phyloP scores from a whole-genome alignment of 345 rosid genomes.

The Gynandropsis gynandra region DNA sequence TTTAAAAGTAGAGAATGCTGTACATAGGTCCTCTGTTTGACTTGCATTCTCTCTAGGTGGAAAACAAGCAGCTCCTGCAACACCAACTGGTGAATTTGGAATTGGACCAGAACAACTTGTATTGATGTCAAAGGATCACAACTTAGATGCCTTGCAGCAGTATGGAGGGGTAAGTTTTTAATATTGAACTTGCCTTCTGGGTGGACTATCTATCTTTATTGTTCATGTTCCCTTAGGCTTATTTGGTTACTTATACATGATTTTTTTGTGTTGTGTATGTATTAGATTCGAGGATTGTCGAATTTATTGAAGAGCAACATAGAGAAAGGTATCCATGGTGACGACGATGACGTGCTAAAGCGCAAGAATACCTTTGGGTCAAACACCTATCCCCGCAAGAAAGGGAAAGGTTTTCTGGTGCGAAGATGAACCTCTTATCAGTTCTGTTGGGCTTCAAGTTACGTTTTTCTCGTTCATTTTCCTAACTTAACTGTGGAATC shows the following conservation, averaged over 20 bases:
- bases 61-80: conserved; percentile 24
- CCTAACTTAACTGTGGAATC: neutral
- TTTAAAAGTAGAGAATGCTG: neutral
- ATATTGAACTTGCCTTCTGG: conserved; percentile 1
- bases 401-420: conserved; percentile 91
- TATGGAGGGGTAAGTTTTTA: conserved; percentile 67
- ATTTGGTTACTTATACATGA: conserved; percentile 4
- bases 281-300: conserved; percentile 63
- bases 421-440: neutral
- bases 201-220: neutral
- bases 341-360: conserved; percentile 58
- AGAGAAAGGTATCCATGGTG: conserved; percentile 69
- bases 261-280: conserved; percentile 6
- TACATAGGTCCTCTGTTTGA: neutral
- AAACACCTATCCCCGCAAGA: conserved; percentile 87
- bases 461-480: neutral
- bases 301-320: conserved; percentile 51
- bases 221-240: neutral
- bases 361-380: conserved; percentile 64
- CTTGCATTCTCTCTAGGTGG: conserved; percentile 27
- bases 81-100: conserved; percentile 45
- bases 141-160: conserved; percentile 38
- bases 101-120: conserved; percentile 74
- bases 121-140: conserved; percentile 66
- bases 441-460: conserved; percentile 8